These are phyloP conservation scores for Solioccasus polychromus DNA, from an alignment of 768 basidiomycete genomes.

Conservation along the genomic window DNA sequence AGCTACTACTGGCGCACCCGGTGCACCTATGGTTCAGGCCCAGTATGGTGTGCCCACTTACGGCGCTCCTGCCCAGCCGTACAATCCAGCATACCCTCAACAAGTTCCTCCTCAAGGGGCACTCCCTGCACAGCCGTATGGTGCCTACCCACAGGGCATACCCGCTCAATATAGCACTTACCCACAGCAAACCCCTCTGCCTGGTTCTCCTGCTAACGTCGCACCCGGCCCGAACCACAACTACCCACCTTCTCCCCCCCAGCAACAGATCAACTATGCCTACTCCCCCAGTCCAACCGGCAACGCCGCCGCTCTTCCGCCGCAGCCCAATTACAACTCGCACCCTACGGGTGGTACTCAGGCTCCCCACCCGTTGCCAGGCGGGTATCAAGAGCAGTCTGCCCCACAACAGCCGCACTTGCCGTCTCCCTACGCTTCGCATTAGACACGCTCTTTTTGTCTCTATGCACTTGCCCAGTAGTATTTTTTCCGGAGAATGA, in stretches of 20 bases:
- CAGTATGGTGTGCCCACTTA: no score
- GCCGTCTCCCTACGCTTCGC: neutral
- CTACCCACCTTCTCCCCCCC: neutral
- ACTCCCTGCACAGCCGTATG: constrained; percentile 1
- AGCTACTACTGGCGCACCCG: constrained; percentile 3
- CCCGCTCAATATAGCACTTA: neutral
- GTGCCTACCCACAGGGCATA: constrained; percentile 1
- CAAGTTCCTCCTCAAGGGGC: constrained; percentile 4
- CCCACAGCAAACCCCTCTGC: neutral
- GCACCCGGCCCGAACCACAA: constrained; percentile 2
- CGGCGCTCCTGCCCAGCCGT: constrained; percentile 1
- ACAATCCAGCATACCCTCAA: constrained; percentile 8
- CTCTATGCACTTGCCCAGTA: no score
- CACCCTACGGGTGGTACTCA: constrained; percentile 15
- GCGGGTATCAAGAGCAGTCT: constrained; percentile 11
- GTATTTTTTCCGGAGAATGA: no score
- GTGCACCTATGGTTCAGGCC: constrained; percentile 7
- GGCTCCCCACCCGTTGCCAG: constrained; percentile 3
- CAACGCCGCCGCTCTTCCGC: constrained; percentile 4
- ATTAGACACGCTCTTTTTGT: no score
- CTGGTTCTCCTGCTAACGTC: neutral
- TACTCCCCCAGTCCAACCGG: constrained; percentile 8
- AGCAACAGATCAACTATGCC: constrained; percentile 1
- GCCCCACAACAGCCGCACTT: neutral
- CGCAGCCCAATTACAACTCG: constrained; percentile 16